phyloP scores from a whole-genome alignment of 352 stramenopile genomes.

The Phytopythium boreale region DNA sequence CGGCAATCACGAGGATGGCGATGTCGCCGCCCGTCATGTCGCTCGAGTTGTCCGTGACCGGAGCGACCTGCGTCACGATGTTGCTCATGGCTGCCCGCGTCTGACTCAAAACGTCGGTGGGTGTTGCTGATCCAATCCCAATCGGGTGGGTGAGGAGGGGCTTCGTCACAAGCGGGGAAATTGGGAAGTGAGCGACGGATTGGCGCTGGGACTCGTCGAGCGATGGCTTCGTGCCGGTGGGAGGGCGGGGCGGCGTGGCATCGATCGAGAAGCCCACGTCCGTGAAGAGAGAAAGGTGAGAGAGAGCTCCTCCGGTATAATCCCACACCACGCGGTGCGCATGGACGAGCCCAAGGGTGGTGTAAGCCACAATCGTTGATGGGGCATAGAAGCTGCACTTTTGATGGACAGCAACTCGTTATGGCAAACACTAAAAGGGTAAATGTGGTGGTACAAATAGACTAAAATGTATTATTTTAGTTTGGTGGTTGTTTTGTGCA shows the following conservation, averaged over 20 bases:
- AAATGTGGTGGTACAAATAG: no score
- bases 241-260: not conserved
- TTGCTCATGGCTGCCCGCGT: not conserved
- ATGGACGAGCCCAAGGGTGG: no score
- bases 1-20: not conserved
- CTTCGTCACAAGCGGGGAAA: not conserved
- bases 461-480: no score
- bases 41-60: not conserved
- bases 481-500: no score
- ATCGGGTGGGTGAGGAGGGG: not conserved
- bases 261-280: no score
- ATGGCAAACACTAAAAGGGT: no score
- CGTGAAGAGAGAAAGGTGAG: not conserved
- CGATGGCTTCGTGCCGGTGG: not conserved
- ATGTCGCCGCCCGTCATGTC: not conserved
- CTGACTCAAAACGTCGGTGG: not conserved
- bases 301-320: not conserved
- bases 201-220: not conserved
- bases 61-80: not conserved
- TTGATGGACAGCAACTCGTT: no score
- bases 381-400: no score
- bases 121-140: not conserved
- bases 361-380: no score
- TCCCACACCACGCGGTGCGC: no score
- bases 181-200: conserved; percentile 3